phyloP scores from a whole-genome alignment of 768 basidiomycete species.

The Agaricus blazei region DNA sequence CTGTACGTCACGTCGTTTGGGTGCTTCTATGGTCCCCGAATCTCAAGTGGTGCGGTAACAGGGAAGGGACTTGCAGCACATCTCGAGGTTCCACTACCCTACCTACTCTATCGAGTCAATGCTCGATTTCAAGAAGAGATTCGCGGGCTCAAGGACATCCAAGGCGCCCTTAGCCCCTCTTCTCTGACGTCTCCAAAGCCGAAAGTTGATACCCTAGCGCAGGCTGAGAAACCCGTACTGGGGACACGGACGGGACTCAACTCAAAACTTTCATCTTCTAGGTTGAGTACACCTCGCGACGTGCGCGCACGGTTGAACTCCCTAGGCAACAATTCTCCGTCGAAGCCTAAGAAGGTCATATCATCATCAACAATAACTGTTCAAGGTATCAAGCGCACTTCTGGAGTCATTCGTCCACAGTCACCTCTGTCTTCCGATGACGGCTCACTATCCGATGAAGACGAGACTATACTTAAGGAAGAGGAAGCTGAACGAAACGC shows the following conservation, averaged over 20 bases:
- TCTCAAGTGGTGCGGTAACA: constrained; percentile 22
- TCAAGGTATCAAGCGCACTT: constrained; percentile 41
- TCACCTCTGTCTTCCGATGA: constrained; percentile 50
- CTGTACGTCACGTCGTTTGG: constrained; percentile 45
- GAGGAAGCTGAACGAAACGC: constrained; percentile 65
- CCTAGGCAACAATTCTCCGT: constrained; percentile 46
- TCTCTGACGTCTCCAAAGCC: constrained; percentile 23
- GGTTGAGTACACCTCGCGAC: constrained; percentile 49
- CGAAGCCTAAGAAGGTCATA: constrained; percentile 45
- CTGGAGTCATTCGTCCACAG: constrained; percentile 32
- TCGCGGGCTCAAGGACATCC: constrained; percentile 68
- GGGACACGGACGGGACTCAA: constrained; percentile 26
- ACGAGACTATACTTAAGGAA: constrained; percentile 50
- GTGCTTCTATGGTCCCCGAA: background rate
- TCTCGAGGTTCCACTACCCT: constrained; percentile 77
- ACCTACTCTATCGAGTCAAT: constrained; percentile 79
- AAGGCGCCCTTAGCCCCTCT: constrained; percentile 52
- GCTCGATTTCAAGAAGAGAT: constrained; percentile 84
- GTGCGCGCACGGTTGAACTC: constrained; percentile 72
- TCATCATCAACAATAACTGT: constrained; percentile 74
- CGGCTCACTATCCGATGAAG: constrained; percentile 53
- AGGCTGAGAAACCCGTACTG: constrained; percentile 25
- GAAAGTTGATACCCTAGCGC: constrained; percentile 19
- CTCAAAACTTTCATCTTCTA: constrained; percentile 35
- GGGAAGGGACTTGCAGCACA: constrained; percentile 83